Evolutionary conservation across 768 basidiomycete species (phyloP).

Genomic region (Leccinum subtestaceum): DNA sequence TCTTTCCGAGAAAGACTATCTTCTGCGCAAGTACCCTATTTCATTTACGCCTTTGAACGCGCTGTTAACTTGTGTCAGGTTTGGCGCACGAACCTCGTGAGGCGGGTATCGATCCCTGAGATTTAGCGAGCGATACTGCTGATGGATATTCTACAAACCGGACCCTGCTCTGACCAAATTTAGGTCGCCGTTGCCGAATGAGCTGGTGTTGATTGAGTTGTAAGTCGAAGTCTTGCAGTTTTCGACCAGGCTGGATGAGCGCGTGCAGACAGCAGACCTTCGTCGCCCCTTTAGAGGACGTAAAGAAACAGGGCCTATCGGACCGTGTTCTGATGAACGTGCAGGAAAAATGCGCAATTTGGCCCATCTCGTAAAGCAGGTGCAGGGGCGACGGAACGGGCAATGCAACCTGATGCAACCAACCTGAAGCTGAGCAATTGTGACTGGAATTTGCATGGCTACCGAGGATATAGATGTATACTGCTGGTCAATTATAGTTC

Average conservation of each 20-base stretch:
- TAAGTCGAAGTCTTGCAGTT: neutral
- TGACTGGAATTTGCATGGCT: neutral
- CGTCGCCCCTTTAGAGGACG: neutral
- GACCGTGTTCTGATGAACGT: neutral
- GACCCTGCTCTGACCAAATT: neutral
- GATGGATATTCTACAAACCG: slow-evolving; percentile 15
- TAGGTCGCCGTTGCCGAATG: neutral
- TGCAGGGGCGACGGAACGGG: neutral
- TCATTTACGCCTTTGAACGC: slow-evolving; percentile 6
- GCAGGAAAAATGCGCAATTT: neutral
- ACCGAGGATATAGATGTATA: too few species aligned
- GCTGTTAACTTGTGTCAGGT: slow-evolving; percentile 11
- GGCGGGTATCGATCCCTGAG: slow-evolving; percentile 17
- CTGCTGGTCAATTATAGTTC: neutral
- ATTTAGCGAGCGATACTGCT: slow-evolving; percentile 14
- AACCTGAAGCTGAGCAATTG: neutral
- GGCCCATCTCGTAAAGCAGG: neutral
- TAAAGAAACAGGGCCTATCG: neutral
- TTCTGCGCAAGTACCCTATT: slow-evolving; percentile 6
- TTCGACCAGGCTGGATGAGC: neutral
- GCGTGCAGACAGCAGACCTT: slow-evolving; percentile 13
- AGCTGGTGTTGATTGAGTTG: slow-evolving; percentile 11
- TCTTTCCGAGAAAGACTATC: neutral
- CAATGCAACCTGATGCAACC: neutral
- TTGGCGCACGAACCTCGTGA: slow-evolving; percentile 13